Conservation (phyloP, 352 stramenopile genomes). For the Phytophthora hibernalis region DNA sequence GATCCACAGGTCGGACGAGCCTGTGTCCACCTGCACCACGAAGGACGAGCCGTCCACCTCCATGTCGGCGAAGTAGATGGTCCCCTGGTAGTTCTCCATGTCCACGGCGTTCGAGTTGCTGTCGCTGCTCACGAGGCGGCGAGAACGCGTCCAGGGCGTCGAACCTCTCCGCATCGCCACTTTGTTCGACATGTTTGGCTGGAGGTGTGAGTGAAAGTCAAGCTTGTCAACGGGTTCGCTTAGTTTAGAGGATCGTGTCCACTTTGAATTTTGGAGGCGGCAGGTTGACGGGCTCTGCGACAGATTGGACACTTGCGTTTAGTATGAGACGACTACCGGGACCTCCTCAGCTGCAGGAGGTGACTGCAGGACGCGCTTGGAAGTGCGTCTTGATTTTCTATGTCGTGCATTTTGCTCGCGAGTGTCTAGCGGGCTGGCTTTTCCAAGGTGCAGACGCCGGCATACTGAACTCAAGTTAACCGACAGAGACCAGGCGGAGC, state of each 20-base stretch:
- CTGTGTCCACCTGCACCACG: slow-evolving; percentile 74
- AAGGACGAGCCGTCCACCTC: slow-evolving; percentile 49
- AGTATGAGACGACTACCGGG: slow-evolving; percentile 15
- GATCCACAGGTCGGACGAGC: slow-evolving; percentile 83
- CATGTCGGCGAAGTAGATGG: slow-evolving; percentile 74
- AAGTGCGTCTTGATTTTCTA: slow-evolving; percentile 27
- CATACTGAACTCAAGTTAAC: slow-evolving; percentile 13
- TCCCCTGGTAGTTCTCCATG: slow-evolving; percentile 62
- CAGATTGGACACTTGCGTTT: slow-evolving; percentile 14
- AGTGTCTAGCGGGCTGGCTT: slow-evolving; percentile 16
- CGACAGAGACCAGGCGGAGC: background rate
- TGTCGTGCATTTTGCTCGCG: slow-evolving; percentile 30
- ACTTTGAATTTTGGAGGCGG: slow-evolving; percentile 16
- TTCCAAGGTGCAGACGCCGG: background rate
- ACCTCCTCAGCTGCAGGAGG: slow-evolving; percentile 4
- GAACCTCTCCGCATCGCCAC: slow-evolving; percentile 27
- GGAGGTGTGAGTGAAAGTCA: slow-evolving; percentile 4
- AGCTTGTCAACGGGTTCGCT: background rate
- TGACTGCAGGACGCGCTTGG: background rate
- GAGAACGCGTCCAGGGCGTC: slow-evolving; percentile 21
- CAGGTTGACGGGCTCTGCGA: slow-evolving; percentile 8
- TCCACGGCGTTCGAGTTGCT: slow-evolving; percentile 45
- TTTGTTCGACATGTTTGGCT: slow-evolving; percentile 9
- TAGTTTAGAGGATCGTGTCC: slow-evolving; percentile 21
- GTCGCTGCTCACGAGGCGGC: slow-evolving; percentile 37